Percentiles rank a stretch among this genome's conserved stretches.
phyloP scores from a whole-genome alignment of 345 rosid genomes.

The Eucalyptus rudis region DNA sequence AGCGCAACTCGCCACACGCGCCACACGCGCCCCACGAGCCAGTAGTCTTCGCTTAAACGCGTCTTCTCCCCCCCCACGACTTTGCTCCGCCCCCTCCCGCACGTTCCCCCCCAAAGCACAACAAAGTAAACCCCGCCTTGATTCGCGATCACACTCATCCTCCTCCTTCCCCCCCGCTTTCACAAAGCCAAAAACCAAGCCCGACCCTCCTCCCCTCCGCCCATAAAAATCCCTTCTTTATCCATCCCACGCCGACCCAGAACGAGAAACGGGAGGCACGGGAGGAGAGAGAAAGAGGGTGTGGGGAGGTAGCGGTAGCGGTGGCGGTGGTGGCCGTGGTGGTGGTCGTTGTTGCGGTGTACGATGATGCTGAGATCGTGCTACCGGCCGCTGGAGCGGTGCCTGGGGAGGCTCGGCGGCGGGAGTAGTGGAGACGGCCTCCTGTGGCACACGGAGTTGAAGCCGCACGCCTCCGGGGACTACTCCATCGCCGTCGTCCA shows the following conservation, averaged over 20 bases:
- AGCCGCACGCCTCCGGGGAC: slow-evolving; percentile 75
- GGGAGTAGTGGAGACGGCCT: slow-evolving; percentile 45
- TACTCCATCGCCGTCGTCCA: slow-evolving; percentile 95
- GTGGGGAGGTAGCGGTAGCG: too few species aligned
- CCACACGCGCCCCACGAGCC: neutral
- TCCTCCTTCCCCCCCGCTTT: neutral
- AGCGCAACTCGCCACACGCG: neutral
- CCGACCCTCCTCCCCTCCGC: neutral
- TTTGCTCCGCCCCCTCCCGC: neutral
- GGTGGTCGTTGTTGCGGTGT: neutral
- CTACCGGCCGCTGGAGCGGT: slow-evolving; percentile 61
- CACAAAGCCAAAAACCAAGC: neutral
- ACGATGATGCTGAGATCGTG: slow-evolving; percentile 50
- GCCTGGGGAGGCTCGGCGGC: slow-evolving; percentile 40
- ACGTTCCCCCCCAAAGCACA: neutral
- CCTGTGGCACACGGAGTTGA: slow-evolving; percentile 80
- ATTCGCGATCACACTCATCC: neutral
- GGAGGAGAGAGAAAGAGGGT: neutral
- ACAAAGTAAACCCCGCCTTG: neutral
- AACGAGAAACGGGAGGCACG: neutral
- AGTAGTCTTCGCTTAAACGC: neutral
- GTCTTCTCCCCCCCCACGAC: neutral
- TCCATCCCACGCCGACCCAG: neutral
- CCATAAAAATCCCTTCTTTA: neutral
- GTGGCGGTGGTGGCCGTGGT: too few species aligned